Percentiles rank a stretch among this genome's conserved stretches.
phyloP scores from a whole-genome alignment of 768 basidiomycete genomes.

The Exidia glandulosa region DNA sequence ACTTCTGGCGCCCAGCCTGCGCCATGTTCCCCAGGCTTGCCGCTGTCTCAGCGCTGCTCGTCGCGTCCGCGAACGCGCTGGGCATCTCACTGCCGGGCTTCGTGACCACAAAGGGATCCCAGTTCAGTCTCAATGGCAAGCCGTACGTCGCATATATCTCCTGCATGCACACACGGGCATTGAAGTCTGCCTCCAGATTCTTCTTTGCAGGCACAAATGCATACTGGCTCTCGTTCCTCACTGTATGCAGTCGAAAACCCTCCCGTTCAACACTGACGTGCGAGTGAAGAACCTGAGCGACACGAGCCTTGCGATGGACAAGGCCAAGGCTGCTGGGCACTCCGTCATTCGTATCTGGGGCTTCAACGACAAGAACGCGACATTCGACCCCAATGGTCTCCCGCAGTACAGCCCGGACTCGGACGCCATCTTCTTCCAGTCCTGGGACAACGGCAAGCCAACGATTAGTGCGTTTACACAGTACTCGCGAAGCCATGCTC shows the following conservation, averaged over 20 bases:
- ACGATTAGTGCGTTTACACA: constrained; percentile 3
- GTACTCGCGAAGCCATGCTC: background rate
- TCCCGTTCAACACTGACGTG: background rate
- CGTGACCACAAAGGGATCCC: constrained; percentile 3
- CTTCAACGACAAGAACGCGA: constrained; percentile 8
- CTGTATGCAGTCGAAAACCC: background rate
- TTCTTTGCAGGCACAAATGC: constrained; percentile 5
- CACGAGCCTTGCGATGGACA: constrained; percentile 7
- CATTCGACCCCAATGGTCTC: constrained; percentile 4
- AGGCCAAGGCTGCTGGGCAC: constrained; percentile 6
- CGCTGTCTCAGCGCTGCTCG: background rate
- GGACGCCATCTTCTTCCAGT: constrained; percentile 8
- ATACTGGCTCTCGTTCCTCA: constrained; percentile 1
- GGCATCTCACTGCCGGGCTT: constrained; percentile 1
- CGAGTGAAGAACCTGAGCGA: constrained; percentile 3
- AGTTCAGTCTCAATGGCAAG: constrained; percentile 4
- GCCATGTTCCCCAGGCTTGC: background rate
- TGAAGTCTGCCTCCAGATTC: no score
- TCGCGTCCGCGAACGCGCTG: background rate
- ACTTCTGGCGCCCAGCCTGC: no score
- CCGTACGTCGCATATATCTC: background rate
- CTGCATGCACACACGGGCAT: no score
- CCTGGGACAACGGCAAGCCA: constrained; percentile 4
- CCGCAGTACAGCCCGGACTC: constrained; percentile 7
- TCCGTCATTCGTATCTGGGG: constrained; percentile 8